These are phyloP conservation scores for Aspergillus puulaauensis DNA, from an alignment of 2,329 filamentous ascomycete species.

Conservation along the genomic window DNA sequence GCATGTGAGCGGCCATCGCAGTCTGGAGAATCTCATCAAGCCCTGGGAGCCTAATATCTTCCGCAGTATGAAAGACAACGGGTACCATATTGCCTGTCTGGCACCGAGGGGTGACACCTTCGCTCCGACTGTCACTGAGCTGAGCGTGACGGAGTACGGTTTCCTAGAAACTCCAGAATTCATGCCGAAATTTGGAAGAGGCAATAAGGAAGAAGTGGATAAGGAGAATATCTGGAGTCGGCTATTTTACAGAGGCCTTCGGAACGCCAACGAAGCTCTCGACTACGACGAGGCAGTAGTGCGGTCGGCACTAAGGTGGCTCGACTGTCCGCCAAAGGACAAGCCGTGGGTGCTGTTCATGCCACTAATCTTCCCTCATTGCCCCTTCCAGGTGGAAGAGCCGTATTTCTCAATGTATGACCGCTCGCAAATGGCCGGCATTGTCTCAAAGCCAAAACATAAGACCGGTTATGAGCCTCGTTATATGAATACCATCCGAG, in stretches of 20 bases:
- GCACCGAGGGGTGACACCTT: conserved; percentile 3
- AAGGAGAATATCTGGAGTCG: background rate
- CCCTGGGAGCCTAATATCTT: conserved; percentile 52
- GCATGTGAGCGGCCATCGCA: conserved; percentile 48
- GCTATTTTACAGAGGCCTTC: conserved; percentile 40
- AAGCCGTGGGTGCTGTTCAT: conserved; percentile 5
- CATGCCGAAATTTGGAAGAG: background rate
- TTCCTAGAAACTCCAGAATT: conserved; percentile 6
- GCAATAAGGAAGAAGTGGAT: background rate
- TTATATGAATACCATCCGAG: background rate
- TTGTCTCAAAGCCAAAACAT: background rate
- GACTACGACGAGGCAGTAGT: conserved; percentile 50
- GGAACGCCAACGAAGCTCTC: conserved; percentile 36
- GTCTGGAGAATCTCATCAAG: conserved; percentile 49
- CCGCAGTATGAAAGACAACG: conserved; percentile 43
- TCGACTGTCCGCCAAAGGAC: conserved; percentile 40
- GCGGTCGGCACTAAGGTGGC: conserved; percentile 43
- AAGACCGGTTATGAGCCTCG: background rate
- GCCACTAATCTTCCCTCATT: conserved; percentile 43
- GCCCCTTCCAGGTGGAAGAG: conserved; percentile 51
- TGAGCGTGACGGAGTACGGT: conserved; percentile 3
- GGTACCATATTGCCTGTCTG: conserved; percentile 50
- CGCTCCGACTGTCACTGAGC: conserved; percentile 4
- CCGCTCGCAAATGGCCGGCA: conserved; percentile 16
- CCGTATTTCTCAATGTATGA: conserved; percentile 51